These are phyloP conservation scores for Botryotinia globosa DNA, from an alignment of 2,329 filamentous ascomycete genomes.

Conservation along the genomic window DNA sequence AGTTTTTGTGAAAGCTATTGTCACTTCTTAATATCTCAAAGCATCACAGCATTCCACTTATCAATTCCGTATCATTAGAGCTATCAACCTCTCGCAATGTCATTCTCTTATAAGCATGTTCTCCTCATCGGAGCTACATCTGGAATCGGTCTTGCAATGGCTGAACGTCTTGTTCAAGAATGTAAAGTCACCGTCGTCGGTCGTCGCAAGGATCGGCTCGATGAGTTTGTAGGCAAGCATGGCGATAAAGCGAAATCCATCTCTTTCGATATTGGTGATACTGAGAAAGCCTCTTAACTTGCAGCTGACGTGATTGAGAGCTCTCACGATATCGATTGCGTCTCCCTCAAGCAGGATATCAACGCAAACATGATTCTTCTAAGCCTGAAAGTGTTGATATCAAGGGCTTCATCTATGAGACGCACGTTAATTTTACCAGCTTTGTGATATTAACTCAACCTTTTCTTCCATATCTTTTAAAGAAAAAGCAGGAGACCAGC, in stretches of 20 bases:
- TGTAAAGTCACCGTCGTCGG: slow-evolving; percentile 54
- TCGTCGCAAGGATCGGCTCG: slow-evolving; percentile 48
- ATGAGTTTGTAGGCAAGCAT: slow-evolving; percentile 35
- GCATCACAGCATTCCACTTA: neutral
- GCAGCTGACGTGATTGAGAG: neutral
- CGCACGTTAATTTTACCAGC: slow-evolving; percentile 33
- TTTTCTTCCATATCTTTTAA: slow-evolving; percentile 33
- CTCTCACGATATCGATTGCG: slow-evolving; percentile 33
- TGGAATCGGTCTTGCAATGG: slow-evolving; percentile 50
- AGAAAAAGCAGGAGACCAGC: slow-evolving; percentile 21
- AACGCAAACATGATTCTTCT: slow-evolving; percentile 30
- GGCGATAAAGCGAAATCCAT: neutral
- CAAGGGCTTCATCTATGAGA: neutral
- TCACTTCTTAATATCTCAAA: neutral
- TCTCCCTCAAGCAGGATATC: slow-evolving; percentile 39
- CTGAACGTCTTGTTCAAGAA: slow-evolving; percentile 44
- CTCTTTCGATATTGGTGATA: slow-evolving; percentile 20
- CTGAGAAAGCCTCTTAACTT: neutral
- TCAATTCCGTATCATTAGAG: neutral
- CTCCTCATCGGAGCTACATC: slow-evolving; percentile 56
- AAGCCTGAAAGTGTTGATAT: slow-evolving; percentile 26
- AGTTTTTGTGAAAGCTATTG: neutral
- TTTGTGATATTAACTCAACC: slow-evolving; percentile 34
- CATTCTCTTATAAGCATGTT: slow-evolving; percentile 54
- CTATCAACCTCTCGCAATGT: slow-evolving; percentile 39